Percentiles rank a stretch among this genome's conserved stretches.
These are phyloP conservation scores for Panellus pusillus DNA, from an alignment of 768 basidiomycete species.

Conservation along the genomic window DNA sequence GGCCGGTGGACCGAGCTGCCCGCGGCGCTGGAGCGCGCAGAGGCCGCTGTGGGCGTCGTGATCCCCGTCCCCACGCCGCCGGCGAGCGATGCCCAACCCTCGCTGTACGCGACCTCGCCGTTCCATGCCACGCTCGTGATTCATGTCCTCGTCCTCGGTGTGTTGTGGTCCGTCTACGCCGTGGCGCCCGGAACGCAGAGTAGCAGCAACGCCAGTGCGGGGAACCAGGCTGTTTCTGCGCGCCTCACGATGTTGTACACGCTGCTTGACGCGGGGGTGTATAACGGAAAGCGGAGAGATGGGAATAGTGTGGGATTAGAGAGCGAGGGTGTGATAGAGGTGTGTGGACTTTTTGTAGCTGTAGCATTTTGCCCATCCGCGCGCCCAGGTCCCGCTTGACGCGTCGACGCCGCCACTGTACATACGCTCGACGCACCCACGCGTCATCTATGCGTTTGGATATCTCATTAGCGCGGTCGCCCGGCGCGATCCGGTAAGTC, in stretches of 20 bases:
- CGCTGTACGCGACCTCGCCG: constrained; percentile 20
- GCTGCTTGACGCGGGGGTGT: constrained; percentile 58
- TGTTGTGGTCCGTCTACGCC: constrained; percentile 60
- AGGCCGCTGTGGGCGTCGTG: constrained; percentile 48
- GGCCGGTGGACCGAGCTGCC: constrained; percentile 54
- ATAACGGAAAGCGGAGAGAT: constrained; percentile 27
- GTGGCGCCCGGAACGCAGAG: neutral
- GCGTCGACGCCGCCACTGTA: constrained; percentile 44
- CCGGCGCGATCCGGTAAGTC: constrained; percentile 52
- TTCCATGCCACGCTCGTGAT: constrained; percentile 39
- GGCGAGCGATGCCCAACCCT: neutral
- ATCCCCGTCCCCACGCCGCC: constrained; percentile 18
- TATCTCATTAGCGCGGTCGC: constrained; percentile 67
- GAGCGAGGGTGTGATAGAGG: constrained; percentile 36
- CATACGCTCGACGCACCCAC: constrained; percentile 67
- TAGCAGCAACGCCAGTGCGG: constrained; percentile 24
- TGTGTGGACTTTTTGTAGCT: constrained; percentile 25
- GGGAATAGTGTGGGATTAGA: constrained; percentile 25
- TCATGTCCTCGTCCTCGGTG: constrained; percentile 62
- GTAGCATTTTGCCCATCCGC: constrained; percentile 9
- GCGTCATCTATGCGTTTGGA: constrained; percentile 59
- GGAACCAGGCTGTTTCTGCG: constrained; percentile 47
- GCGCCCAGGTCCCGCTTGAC: constrained; percentile 34
- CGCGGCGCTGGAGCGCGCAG: constrained; percentile 47
- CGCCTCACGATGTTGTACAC: constrained; percentile 62